phyloP scores from a whole-genome alignment of 805 yeast species.

The Lipomyces orientalis region DNA sequence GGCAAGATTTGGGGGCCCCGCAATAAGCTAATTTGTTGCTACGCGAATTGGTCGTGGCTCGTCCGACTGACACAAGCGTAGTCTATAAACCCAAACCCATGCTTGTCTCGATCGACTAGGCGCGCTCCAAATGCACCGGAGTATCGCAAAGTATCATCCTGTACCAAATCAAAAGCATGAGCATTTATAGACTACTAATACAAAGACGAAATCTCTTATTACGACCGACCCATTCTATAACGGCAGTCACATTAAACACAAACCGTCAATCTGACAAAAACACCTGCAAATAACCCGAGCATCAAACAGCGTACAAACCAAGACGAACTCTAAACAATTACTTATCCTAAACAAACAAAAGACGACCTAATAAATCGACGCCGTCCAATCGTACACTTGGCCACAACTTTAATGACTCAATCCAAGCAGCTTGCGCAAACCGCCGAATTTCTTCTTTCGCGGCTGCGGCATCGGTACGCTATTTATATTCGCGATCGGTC shows the following conservation, averaged over 20 bases:
- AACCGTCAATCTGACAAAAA: neutral
- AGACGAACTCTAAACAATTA: neutral
- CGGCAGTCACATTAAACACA: neutral
- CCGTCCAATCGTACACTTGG: neutral
- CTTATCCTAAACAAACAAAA: neutral
- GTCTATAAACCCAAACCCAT: too few species aligned
- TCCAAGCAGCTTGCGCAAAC: slow-evolving; percentile 24
- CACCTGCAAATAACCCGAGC: too few species aligned
- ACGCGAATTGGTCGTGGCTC: too few species aligned
- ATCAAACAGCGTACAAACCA: too few species aligned
- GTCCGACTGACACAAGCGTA: too few species aligned
- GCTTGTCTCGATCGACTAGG: too few species aligned
- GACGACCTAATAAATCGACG: neutral
- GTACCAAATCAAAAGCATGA: too few species aligned
- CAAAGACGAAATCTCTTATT: neutral
- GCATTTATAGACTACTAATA: neutral
- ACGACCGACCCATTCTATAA: neutral
- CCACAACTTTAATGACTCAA: slow-evolving; percentile 8
- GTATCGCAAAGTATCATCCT: too few species aligned
- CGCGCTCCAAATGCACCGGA: too few species aligned
- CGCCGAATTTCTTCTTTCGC: slow-evolving; percentile 30
- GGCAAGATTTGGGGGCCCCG: too few species aligned
- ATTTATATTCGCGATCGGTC: slow-evolving; percentile 6
- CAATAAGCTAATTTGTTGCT: too few species aligned
- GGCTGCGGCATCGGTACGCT: slow-evolving; percentile 17